These are phyloP conservation scores for Penicillium crystallinum DNA, from an alignment of 495 filamentous ascomycete species.

Conservation along the genomic window DNA sequence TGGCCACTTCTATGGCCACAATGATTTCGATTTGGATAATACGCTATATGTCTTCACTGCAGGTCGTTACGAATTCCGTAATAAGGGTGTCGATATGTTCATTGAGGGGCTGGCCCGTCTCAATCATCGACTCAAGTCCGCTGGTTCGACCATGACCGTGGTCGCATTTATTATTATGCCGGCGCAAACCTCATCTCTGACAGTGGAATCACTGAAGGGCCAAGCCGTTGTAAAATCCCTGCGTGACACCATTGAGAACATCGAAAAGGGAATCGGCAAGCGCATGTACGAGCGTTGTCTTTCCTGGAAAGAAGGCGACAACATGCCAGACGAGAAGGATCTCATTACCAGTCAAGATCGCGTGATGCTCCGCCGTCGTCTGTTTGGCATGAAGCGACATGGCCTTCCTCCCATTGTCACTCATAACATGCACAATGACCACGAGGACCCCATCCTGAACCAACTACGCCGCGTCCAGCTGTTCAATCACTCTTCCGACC, in stretches of 20 bases:
- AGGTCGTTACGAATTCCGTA: slow-evolving; percentile 93
- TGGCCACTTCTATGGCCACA: slow-evolving; percentile 97
- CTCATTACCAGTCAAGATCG: slow-evolving; percentile 86
- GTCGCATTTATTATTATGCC: slow-evolving; percentile 99
- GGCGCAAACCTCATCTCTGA: slow-evolving; percentile 91
- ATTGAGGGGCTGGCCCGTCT: slow-evolving; percentile 91
- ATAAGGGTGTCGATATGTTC: slow-evolving; percentile 99
- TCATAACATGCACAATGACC: slow-evolving; percentile 98
- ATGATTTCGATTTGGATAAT: slow-evolving; percentile 93
- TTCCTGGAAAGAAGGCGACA: slow-evolving; percentile 89
- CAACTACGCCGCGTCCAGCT: slow-evolving; percentile 94
- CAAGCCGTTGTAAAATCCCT: slow-evolving; percentile 97
- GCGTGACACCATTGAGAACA: slow-evolving; percentile 82
- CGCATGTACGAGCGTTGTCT: slow-evolving; percentile 91
- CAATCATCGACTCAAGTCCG: slow-evolving; percentile 83
- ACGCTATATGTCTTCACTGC: slow-evolving; percentile 98
- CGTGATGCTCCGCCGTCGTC: slow-evolving; percentile 81
- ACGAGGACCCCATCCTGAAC: slow-evolving; percentile 90
- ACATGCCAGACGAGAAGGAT: slow-evolving; percentile 92
- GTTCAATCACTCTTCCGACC: slow-evolving; percentile 91
- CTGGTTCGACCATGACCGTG: slow-evolving; percentile 86
- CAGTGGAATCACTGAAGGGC: slow-evolving; percentile 92
- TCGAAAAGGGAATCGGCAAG: slow-evolving; percentile 85
- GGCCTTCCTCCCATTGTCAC: slow-evolving; percentile 91
- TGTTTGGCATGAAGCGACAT: slow-evolving; percentile 95